phyloP scores from a whole-genome alignment of 306 rosid species.

The Vachellia collinsii region DNA sequence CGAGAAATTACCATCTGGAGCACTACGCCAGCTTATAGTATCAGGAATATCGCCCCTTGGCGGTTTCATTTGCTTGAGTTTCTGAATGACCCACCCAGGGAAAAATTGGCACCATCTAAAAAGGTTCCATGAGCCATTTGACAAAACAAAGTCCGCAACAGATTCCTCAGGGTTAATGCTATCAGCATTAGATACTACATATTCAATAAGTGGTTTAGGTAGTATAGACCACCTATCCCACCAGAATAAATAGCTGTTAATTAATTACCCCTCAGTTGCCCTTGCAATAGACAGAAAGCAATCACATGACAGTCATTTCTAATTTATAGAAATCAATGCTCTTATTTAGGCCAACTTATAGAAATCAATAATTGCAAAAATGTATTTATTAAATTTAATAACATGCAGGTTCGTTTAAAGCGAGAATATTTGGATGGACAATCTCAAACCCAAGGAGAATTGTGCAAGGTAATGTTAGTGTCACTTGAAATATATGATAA shows the following conservation, averaged over 20 bases:
- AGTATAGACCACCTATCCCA: too few species aligned
- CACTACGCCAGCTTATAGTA: too few species aligned
- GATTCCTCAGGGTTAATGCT: too few species aligned
- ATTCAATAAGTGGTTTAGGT: too few species aligned
- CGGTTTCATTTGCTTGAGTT: too few species aligned
- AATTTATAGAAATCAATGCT: not conserved
- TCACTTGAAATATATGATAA: constrained; percentile 28
- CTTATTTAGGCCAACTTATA: not conserved
- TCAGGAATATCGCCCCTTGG: too few species aligned
- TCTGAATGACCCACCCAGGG: too few species aligned
- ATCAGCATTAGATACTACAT: too few species aligned
- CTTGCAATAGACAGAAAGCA: not conserved
- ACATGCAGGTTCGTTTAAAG: constrained; percentile 83
- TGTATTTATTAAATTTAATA: constrained; percentile 37
- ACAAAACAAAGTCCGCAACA: too few species aligned
- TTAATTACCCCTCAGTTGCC: not conserved
- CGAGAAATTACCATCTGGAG: too few species aligned
- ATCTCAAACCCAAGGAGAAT: constrained; percentile 51
- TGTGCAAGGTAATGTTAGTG: constrained; percentile 53
- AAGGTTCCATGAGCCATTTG: too few species aligned
- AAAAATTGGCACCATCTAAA: too few species aligned
- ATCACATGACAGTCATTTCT: not conserved
- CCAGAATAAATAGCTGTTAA: not conserved
- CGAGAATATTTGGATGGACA: constrained; percentile 83
- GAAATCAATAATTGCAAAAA: not conserved